phyloP scores from a whole-genome alignment of 345 rosid genomes.

The Excoecaria cochinchinensis region DNA sequence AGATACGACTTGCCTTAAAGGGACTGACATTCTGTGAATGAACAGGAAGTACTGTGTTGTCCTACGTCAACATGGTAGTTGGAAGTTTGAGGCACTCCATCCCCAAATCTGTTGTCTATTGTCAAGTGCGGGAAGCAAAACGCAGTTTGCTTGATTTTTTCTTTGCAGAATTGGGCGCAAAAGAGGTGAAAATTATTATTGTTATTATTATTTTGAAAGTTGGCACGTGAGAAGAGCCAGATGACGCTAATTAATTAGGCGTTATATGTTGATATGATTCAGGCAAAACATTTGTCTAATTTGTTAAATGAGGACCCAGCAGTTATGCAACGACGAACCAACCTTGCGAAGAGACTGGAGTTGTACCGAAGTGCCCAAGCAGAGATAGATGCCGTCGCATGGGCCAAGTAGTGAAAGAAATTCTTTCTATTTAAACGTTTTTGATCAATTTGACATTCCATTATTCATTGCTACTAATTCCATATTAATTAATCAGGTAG shows the following conservation, averaged over 20 bases:
- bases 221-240: background rate
- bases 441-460: too few relatives aligned
- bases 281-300: conserved; percentile 57
- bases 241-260: conserved; percentile 1
- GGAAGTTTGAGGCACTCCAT: conserved; percentile 77
- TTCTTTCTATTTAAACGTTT: background rate
- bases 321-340: conserved; percentile 67
- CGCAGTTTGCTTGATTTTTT: conserved; percentile 84
- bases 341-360: conserved; percentile 75
- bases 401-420: conserved; percentile 64
- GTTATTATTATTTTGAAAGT: background rate
- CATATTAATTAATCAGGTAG: too few relatives aligned
- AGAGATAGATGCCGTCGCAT: conserved; percentile 88
- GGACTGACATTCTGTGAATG: background rate
- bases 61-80: conserved; percentile 83
- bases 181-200: conserved; percentile 51
- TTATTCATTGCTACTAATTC: too few relatives aligned
- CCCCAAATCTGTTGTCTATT: conserved; percentile 82
- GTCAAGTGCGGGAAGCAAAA: conserved; percentile 95
- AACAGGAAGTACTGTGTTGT: conserved; percentile 67
- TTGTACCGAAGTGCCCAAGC: conserved; percentile 81
- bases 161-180: conserved; percentile 80
- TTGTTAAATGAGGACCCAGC: conserved; percentile 87
- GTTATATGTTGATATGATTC: conserved; percentile 20
- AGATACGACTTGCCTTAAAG: background rate